Evolutionary conservation across 805 yeast species (phyloP).

Genomic region (Cephaloascus albidus): DNA sequence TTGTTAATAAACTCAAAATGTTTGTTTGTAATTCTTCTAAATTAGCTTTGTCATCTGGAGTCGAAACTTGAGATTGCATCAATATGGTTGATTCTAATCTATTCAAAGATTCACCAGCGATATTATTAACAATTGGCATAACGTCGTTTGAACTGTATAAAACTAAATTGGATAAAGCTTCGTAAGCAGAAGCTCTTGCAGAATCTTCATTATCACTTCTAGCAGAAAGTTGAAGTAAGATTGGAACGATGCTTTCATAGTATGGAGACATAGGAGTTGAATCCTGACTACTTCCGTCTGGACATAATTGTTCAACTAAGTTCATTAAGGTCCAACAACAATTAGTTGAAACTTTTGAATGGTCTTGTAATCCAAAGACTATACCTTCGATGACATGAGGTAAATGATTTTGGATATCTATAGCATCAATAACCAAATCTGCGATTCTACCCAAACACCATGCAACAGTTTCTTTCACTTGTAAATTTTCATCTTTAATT

Average conservation of each 20-base stretch:
- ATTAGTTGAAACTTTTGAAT: slow-evolving; percentile 90
- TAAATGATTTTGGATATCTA: slow-evolving; percentile 55
- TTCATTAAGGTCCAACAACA: slow-evolving; percentile 97
- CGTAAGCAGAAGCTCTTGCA: slow-evolving; percentile 93
- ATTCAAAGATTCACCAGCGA: slow-evolving; percentile 66
- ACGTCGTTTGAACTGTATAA: slow-evolving; percentile 65
- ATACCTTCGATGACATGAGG: slow-evolving; percentile 70
- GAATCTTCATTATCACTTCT: slow-evolving; percentile 77
- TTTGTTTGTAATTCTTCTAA: slow-evolving; percentile 87
- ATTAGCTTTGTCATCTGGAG: slow-evolving; percentile 64
- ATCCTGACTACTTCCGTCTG: slow-evolving; percentile 35
- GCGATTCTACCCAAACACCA: slow-evolving; percentile 98
- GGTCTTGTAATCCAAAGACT: slow-evolving; percentile 75
- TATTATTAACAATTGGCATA: slow-evolving; percentile 54
- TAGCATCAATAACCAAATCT: slow-evolving; percentile 71
- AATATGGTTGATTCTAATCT: slow-evolving; percentile 65
- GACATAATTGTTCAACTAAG: slow-evolving; percentile 71
- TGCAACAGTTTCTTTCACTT: slow-evolving; percentile 93
- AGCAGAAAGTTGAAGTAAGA: slow-evolving; percentile 58
- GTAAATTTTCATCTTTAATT: slow-evolving; percentile 67
- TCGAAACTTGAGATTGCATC: slow-evolving; percentile 47
- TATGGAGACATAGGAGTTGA: slow-evolving; percentile 67
- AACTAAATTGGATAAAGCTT: slow-evolving; percentile 80
- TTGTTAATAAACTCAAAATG: slow-evolving; percentile 68
- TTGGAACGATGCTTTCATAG: slow-evolving; percentile 61